Percentiles rank a stretch among this genome's conserved stretches.
Conservation (phyloP, 2,329 filamentous ascomycete genomes). For the Ceratocystis cubensis region DNA sequence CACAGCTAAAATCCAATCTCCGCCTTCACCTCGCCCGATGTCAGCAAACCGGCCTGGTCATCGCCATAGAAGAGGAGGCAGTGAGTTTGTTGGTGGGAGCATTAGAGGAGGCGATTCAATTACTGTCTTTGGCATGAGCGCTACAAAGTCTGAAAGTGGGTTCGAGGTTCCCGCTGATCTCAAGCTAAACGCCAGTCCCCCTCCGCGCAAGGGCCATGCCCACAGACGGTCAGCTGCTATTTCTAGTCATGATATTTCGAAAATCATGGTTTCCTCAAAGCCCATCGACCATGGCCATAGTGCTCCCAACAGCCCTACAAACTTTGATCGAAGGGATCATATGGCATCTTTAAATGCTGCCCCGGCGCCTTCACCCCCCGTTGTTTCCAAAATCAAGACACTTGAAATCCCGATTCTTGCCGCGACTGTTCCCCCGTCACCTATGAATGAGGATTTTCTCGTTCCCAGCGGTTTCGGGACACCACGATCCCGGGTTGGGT, state of each 20-base stretch:
- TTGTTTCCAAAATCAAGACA: background rate
- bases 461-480: constrained; percentile 11
- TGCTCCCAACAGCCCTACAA: constrained; percentile 49
- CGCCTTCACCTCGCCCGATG: constrained; percentile 45
- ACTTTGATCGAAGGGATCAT: constrained; percentile 28
- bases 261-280: constrained; percentile 48
- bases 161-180: constrained; percentile 43
- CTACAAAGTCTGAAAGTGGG: constrained; percentile 51
- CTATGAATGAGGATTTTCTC: background rate
- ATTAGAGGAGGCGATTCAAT: constrained; percentile 45
- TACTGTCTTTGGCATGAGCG: constrained; percentile 54
- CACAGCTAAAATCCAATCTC: constrained; percentile 28
- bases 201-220: constrained; percentile 51
- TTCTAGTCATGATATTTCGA: constrained; percentile 67
- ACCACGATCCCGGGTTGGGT: constrained; percentile 58
- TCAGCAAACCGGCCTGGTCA: constrained; percentile 38
- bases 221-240: constrained; percentile 74
- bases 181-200: constrained; percentile 37
- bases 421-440: background rate
- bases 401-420: constrained; percentile 7
- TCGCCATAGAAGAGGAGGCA: constrained; percentile 67
- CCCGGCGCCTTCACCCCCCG: background rate
- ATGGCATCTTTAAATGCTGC: constrained; percentile 6
- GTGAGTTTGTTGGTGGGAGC: constrained; percentile 75
- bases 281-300: constrained; percentile 41